Evolutionary conservation across 208 protist genomes (phyloP).

Genomic region (Leishmania major): DNA sequence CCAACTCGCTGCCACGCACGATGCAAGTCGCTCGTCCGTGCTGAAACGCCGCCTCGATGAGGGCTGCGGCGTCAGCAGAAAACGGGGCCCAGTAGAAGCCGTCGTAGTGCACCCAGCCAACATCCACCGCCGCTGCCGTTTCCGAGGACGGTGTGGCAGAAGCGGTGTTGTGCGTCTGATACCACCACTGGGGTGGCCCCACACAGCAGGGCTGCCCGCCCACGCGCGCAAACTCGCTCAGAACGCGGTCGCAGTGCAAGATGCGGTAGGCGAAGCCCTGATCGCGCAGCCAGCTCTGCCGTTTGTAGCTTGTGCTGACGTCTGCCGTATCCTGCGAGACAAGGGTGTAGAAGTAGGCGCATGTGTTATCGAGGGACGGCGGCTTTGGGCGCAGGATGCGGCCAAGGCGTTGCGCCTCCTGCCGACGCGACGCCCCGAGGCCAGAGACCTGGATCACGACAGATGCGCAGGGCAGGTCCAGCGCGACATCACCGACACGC

Average conservation of each 20-base stretch:
- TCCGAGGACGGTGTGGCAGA: background rate
- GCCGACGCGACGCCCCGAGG: constrained; percentile 94
- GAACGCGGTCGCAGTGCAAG: constrained; percentile 57
- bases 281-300: constrained; percentile 99
- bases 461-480: constrained; percentile 98
- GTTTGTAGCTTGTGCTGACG: constrained; percentile 94
- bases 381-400: constrained; percentile 95
- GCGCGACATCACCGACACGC: constrained; percentile 96
- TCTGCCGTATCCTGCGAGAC: constrained; percentile 98
- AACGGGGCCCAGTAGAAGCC: constrained; percentile 64
- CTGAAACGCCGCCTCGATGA: constrained; percentile 65
- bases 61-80: constrained; percentile 40
- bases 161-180: constrained; percentile 29
- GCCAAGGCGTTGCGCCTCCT: constrained; percentile 98
- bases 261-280: constrained; percentile 93
- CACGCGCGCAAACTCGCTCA: constrained; percentile 44
- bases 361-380: constrained; percentile 92
- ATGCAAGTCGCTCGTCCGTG: constrained; percentile 45
- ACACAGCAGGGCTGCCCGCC: constrained; percentile 77
- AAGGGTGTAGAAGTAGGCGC: constrained; percentile 99
- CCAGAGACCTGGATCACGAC: constrained; percentile 99
- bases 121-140: background rate
- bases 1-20: constrained; percentile 42
- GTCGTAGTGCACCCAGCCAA: constrained; percentile 18
- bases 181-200: constrained; percentile 86